Evolutionary conservation across 139 green algal genomes (phyloP).

Genomic region (Parachlorella kessleri): DNA sequence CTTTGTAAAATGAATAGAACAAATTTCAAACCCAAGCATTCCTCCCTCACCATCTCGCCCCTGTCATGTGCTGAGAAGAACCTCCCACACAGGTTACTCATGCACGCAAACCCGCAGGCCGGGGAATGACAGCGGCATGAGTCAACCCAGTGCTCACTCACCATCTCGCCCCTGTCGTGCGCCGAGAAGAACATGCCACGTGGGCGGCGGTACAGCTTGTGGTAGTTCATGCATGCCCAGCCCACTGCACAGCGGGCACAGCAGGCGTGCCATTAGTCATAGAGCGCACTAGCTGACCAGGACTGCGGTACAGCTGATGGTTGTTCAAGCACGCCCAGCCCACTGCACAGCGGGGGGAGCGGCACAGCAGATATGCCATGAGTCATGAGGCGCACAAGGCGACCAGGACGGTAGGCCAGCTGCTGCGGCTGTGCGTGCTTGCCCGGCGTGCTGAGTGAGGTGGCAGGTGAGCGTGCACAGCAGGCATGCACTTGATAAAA

Average conservation of each 20-base stretch:
- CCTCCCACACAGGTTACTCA: constrained; percentile 93
- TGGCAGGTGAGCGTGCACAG: no score
- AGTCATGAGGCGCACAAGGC: no score
- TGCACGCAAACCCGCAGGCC: not conserved
- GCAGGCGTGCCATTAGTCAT: no score
- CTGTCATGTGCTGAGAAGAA: constrained; percentile 87
- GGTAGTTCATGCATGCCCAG: constrained; percentile 69
- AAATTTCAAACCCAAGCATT: no score
- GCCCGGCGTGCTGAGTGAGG: no score
- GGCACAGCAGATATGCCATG: no score
- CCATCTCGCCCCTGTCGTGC: constrained; percentile 81
- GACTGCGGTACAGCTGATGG: constrained; percentile 67
- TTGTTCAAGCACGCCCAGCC: constrained; percentile 75
- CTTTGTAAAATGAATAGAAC: no score
- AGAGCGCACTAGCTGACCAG: no score
- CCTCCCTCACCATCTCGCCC: constrained; percentile 69
- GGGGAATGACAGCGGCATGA: not conserved
- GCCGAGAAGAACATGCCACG: constrained; percentile 94
- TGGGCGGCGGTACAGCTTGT: constrained; percentile 70
- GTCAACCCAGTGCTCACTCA: constrained; percentile 12
- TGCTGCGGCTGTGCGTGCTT: no score
- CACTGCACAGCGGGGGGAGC: constrained; percentile 83
- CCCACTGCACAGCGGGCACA: constrained; percentile 78
- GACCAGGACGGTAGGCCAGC: no score
- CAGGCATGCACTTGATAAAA: no score